Evolutionary conservation across 139 green algal species (phyloP).

Genomic region (Deuterostichococcus epilithicus): DNA sequence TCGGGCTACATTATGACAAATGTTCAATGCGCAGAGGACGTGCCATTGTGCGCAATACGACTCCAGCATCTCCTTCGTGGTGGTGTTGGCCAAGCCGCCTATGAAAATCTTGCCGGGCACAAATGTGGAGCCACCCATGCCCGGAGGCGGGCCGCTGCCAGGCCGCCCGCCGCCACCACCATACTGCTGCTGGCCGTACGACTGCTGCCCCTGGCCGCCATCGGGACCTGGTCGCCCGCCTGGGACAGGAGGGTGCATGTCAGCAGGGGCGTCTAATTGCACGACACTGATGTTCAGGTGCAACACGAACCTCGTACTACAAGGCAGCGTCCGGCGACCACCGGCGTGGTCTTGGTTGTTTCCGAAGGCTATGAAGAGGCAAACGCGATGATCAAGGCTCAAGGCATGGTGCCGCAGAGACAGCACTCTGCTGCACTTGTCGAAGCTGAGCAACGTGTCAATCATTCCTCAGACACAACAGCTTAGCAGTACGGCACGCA

Average conservation of each 20-base stretch:
- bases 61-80: slow-evolving; percentile 42
- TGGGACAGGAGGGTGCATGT: neutral
- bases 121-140: slow-evolving; percentile 13
- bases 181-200: neutral
- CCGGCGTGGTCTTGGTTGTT: too few species aligned
- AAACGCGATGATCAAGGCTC: too few species aligned
- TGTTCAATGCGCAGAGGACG: neutral
- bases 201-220: slow-evolving; percentile 3
- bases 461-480: too few species aligned
- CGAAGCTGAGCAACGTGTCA: too few species aligned
- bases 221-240: slow-evolving; percentile 2
- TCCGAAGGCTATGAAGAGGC: too few species aligned
- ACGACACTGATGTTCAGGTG: neutral
- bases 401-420: too few species aligned
- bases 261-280: neutral
- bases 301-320: too few species aligned
- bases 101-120: slow-evolving; percentile 66
- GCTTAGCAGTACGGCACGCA: too few species aligned
- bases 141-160: neutral
- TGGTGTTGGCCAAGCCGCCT: slow-evolving; percentile 49
- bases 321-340: too few species aligned
- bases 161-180: neutral
- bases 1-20: neutral
- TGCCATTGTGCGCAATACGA: slow-evolving; percentile 60
- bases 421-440: too few species aligned